Percentiles rank a stretch among this genome's conserved stretches.
phyloP scores from a whole-genome alignment of 495 filamentous ascomycete species.

The Beverwykella pulmonaria region DNA sequence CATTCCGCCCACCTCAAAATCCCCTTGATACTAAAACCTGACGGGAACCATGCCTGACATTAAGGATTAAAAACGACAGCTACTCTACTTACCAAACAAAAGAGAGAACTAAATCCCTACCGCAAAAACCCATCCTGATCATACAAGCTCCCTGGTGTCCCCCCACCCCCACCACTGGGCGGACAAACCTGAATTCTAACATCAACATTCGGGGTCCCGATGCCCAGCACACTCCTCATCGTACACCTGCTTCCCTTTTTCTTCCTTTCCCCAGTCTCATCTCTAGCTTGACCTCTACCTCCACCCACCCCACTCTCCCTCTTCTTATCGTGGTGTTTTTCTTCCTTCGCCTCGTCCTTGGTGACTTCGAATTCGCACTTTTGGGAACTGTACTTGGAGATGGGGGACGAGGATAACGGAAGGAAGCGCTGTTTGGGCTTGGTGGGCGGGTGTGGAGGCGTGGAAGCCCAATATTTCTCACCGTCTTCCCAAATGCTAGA shows the following conservation, averaged over 20 bases:
- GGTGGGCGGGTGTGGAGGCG: constrained; percentile 24
- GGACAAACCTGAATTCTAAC: constrained; percentile 19
- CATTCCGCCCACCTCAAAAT: too few species aligned
- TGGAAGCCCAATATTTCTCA: constrained; percentile 34
- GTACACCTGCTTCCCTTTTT: constrained; percentile 7
- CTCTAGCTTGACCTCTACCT: too few species aligned
- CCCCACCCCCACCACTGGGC: constrained; percentile 13
- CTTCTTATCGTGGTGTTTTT: too few species aligned
- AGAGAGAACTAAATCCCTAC: not conserved
- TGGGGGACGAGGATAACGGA: constrained; percentile 7
- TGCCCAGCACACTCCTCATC: constrained; percentile 18
- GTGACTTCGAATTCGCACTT: constrained; percentile 31
- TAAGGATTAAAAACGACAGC: too few species aligned
- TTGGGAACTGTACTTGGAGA: not conserved
- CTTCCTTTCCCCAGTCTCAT: not conserved
- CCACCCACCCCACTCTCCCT: too few species aligned
- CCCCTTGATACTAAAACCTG: too few species aligned
- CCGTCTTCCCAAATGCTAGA: constrained; percentile 37
- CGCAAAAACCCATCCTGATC: constrained; percentile 36
- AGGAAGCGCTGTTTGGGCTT: constrained; percentile 16
- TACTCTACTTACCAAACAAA: too few species aligned
- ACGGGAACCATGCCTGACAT: too few species aligned
- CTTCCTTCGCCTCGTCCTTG: too few species aligned
- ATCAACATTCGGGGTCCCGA: constrained; percentile 29
- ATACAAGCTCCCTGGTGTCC: constrained; percentile 38